phyloP scores from a whole-genome alignment of 2,329 filamentous ascomycete species.

The Colletotrichum costaricense region DNA sequence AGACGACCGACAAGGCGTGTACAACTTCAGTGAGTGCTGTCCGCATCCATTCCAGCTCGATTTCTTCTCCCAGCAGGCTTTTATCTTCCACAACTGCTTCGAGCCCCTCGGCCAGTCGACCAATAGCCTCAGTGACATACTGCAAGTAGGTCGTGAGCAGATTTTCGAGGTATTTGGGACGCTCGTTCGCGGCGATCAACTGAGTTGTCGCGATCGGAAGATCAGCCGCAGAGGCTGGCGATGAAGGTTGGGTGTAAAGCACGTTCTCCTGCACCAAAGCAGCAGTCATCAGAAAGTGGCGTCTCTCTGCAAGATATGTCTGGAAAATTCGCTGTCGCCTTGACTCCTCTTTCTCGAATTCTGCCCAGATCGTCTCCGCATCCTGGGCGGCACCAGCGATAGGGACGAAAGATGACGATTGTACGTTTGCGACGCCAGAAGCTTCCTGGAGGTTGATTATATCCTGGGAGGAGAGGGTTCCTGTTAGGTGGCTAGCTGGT shows the following conservation, averaged over 20 bases:
- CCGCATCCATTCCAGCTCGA: slow-evolving; percentile 69
- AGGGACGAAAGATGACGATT: slow-evolving; percentile 67
- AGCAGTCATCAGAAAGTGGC: slow-evolving; percentile 73
- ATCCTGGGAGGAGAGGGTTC: slow-evolving; percentile 82
- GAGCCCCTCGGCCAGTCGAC: slow-evolving; percentile 60
- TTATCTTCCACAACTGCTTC: slow-evolving; percentile 62
- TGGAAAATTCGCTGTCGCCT: slow-evolving; percentile 76
- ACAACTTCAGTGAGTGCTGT: slow-evolving; percentile 76
- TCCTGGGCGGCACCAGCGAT: slow-evolving; percentile 62
- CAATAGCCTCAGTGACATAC: slow-evolving; percentile 60
- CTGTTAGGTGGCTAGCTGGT: slow-evolving; percentile 76
- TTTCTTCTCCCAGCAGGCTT: slow-evolving; percentile 61
- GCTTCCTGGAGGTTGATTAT: slow-evolving; percentile 80
- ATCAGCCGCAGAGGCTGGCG: slow-evolving; percentile 24
- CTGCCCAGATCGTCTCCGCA: slow-evolving; percentile 64
- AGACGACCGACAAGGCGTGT: slow-evolving; percentile 79
- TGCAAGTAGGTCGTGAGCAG: slow-evolving; percentile 62
- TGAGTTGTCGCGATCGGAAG: background rate
- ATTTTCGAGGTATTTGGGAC: slow-evolving; percentile 52
- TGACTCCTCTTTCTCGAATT: slow-evolving; percentile 72
- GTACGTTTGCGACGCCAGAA: slow-evolving; percentile 71
- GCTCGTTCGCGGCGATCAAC: slow-evolving; percentile 11
- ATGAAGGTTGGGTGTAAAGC: slow-evolving; percentile 50
- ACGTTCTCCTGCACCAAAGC: slow-evolving; percentile 66
- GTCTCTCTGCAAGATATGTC: slow-evolving; percentile 78